Conservation (phyloP, 2,329 filamentous ascomycete species). For the Aspergillus neotritici region DNA sequence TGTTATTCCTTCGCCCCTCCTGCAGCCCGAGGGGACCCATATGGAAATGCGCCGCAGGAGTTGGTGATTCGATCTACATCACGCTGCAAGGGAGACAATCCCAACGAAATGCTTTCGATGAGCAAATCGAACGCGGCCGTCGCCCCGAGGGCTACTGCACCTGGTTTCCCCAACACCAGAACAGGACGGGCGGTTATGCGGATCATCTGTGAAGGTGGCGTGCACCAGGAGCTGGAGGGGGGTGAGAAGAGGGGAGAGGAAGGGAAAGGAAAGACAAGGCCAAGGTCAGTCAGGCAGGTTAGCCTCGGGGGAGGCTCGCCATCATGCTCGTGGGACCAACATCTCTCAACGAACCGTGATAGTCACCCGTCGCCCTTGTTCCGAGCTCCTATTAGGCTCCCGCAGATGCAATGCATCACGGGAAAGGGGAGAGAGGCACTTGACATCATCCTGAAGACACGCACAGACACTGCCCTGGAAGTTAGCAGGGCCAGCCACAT, state of each 20-base stretch:
- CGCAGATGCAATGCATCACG: slow-evolving; percentile 17
- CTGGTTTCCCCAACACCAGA: slow-evolving; percentile 18
- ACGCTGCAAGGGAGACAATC: slow-evolving; percentile 13
- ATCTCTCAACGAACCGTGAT: background rate
- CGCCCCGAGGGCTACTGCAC: slow-evolving; percentile 13
- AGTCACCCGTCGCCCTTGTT: slow-evolving; percentile 14
- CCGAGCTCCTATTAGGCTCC: slow-evolving; percentile 18
- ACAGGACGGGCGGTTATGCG: slow-evolving; percentile 24
- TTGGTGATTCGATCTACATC: slow-evolving; percentile 23
- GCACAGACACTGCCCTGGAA: slow-evolving; percentile 6
- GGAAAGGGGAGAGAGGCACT: slow-evolving; percentile 2
- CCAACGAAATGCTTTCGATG: slow-evolving; percentile 12
- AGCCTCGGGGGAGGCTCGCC: too few species aligned
- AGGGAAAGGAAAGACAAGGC: too few species aligned
- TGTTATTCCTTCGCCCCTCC: background rate
- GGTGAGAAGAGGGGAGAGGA: too few species aligned
- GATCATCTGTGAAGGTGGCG: slow-evolving; percentile 20
- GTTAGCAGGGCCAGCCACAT: slow-evolving; percentile 13
- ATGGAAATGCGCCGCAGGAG: slow-evolving; percentile 7
- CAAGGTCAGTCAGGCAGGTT: too few species aligned
- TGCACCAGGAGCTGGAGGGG: slow-evolving; percentile 4
- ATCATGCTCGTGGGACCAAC: too few species aligned
- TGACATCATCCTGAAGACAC: slow-evolving; percentile 23
- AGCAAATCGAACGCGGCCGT: slow-evolving; percentile 11
- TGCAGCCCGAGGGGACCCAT: slow-evolving; percentile 7